Base-by-base conservation (phyloP, 2,329 filamentous ascomycete species). In the Fusarium nisikadoi region DNA sequence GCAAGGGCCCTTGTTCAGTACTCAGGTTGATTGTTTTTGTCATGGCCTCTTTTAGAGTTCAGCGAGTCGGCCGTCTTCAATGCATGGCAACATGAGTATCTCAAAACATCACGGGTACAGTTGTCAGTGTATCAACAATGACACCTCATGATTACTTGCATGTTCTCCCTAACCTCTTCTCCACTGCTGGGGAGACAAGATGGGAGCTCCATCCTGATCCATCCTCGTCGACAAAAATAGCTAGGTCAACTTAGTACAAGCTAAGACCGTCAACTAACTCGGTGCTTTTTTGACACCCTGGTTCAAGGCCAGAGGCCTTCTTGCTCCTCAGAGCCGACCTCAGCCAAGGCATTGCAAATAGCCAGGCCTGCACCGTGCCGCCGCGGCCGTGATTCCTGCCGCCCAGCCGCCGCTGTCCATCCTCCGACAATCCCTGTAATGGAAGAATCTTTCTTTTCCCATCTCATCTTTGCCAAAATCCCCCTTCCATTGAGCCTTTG, bases 321-420 rank as follows among this genome's bases (percentile, higher is more conserved):
- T 35, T 46, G 19, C 43, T 46, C 29, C 47, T 50, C 46, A 23
- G 31, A 49, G 45, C 31, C 41, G 33, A 25, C 35, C 29, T 47
- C 38, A 31, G 49, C 31, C 62, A 67, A 67, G 54, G 43, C 57
- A 54, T 29, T 68, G 38, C 25, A 38, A 38, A 65, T 39, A 66
- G 35, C 47, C 29, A 23, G 64, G 27, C 20, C 46, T 58, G 66
- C 46, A 45, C 65, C 54, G 56, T 72, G 65, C 55, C 70, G 52
- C 69, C 65, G 70, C 70, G 70, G 70, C 58, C 66, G 60, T 54
- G 54, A 54, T 70, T 72, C 70, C 70, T 70, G 53, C 69, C 70
- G 70, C 70, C 70, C 70, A 56, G 65, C 65, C 70, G 70, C 70
- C 57, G 45, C 41, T 55, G 55, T 33, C 42, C 62, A 70, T 46